A percentile compares a stretch with the other conserved stretches of the same genome.
Evolutionary conservation across 129 eudicot genomes (phyloP).

Genomic region (Flaveria bidentis): DNA sequence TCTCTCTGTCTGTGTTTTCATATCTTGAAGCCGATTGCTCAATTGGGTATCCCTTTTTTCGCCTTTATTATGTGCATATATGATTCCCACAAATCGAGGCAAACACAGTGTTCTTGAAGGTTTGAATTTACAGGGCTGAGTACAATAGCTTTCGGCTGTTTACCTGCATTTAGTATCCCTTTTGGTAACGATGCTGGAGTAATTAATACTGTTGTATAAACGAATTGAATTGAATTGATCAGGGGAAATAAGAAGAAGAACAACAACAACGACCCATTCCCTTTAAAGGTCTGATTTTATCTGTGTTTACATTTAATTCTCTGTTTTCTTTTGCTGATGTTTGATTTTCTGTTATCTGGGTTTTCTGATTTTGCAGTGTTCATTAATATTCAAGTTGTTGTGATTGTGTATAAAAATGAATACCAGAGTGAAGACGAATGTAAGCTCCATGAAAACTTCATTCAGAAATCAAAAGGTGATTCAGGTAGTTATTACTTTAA

Average conservation of each 20-base stretch:
- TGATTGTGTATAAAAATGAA: conserved; percentile 47
- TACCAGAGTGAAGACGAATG: conserved; percentile 46
- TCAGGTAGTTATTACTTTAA: no score
- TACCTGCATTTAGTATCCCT: conserved; percentile 30
- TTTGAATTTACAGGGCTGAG: conserved; percentile 16
- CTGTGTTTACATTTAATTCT: conserved; percentile 29
- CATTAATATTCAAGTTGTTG: conserved; percentile 29
- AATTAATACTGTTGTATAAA: background rate
- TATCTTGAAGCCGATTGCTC: conserved; percentile 10
- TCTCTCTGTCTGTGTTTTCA: background rate
- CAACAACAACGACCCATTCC: conserved; percentile 27
- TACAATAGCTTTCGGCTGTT: conserved; percentile 22
- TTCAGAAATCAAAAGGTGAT: conserved; percentile 51
- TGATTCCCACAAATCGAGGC: conserved; percentile 40
- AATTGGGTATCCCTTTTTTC: conserved; percentile 29
- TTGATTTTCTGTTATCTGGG: conserved; percentile 14
- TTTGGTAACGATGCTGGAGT: conserved; percentile 27
- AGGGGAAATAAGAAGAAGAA: background rate
- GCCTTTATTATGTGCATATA: conserved; percentile 30
- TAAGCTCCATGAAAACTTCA: conserved; percentile 57
- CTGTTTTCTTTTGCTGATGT: conserved; percentile 14
- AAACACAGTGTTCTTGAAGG: conserved; percentile 34
- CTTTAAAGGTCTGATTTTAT: conserved; percentile 37
- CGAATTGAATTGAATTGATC: conserved; percentile 23
- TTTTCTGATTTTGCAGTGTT: conserved; percentile 36